Conservation (phyloP, 306 rosid genomes). For the Sicyos edulis region DNA sequence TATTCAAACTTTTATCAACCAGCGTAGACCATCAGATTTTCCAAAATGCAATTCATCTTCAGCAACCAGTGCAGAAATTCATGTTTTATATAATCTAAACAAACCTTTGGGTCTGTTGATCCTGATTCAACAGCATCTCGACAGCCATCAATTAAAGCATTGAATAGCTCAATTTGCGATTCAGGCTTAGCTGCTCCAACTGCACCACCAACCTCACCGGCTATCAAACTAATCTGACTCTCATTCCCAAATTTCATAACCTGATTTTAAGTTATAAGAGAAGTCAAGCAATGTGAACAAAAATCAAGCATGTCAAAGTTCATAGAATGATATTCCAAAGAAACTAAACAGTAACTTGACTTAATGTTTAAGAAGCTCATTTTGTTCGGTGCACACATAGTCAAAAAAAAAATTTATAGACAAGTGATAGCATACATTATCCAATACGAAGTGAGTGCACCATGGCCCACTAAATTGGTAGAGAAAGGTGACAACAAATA, state of each 20-base stretch:
- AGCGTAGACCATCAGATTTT: slow-evolving; percentile 17
- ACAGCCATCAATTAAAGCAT: slow-evolving; percentile 80
- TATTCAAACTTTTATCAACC: slow-evolving; percentile 27
- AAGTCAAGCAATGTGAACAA: neutral
- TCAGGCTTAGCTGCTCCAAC: slow-evolving; percentile 59
- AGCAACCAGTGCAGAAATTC: slow-evolving; percentile 15
- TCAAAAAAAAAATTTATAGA: neutral
- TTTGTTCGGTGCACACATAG: neutral
- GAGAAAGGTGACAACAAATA: slow-evolving; percentile 3
- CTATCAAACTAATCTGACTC: slow-evolving; percentile 70
- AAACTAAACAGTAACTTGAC: neutral
- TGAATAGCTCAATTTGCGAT: slow-evolving; percentile 72
- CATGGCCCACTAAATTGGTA: neutral
- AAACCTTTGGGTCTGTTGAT: slow-evolving; percentile 76
- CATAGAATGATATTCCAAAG: neutral
- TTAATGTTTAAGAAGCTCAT: neutral
- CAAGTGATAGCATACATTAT: neutral
- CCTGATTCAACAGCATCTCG: slow-evolving; percentile 74
- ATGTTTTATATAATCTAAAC: slow-evolving; percentile 19
- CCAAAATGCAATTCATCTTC: slow-evolving; percentile 14
- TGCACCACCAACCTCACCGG: slow-evolving; percentile 79
- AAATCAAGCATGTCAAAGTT: slow-evolving; percentile 18
- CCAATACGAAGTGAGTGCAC: neutral
- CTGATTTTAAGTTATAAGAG: slow-evolving; percentile 33
- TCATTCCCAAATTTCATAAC: slow-evolving; percentile 90